Evolutionary conservation across 2,329 filamentous ascomycete species (phyloP).

Genomic region (Diaporthe sp.): DNA sequence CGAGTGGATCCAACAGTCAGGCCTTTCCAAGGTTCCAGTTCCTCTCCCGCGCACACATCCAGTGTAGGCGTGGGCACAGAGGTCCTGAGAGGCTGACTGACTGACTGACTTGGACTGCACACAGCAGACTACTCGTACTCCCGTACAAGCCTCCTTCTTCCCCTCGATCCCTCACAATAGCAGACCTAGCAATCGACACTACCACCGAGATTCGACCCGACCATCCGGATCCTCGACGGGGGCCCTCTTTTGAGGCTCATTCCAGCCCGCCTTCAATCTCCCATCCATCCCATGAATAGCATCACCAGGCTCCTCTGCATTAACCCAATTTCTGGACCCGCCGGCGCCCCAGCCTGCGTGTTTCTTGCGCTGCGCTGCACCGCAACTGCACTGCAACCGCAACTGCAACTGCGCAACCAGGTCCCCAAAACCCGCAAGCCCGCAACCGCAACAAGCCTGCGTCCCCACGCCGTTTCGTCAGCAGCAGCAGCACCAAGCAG

Average conservation of each 20-base stretch:
- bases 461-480: slow-evolving; percentile 27
- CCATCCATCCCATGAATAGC: slow-evolving; percentile 26
- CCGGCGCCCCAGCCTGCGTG: slow-evolving; percentile 17
- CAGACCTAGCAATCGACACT: slow-evolving; percentile 12
- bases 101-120: no score
- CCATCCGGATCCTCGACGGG: slow-evolving; percentile 18
- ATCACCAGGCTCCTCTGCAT: slow-evolving; percentile 23
- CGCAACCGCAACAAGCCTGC: slow-evolving; percentile 2
- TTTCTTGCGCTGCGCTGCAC: slow-evolving; percentile 28
- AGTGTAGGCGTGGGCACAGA: no score
- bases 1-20: slow-evolving; percentile 22
- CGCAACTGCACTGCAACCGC: neutral
- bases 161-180: slow-evolving; percentile 29
- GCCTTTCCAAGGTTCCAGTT: slow-evolving; percentile 20
- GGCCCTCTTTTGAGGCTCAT: slow-evolving; percentile 22
- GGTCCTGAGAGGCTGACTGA: no score
- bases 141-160: slow-evolving; percentile 8
- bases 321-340: slow-evolving; percentile 31
- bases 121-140: neutral
- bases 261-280: slow-evolving; percentile 22
- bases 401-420: neutral
- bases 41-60: slow-evolving; percentile 11
- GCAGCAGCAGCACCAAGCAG: neutral
- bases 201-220: slow-evolving; percentile 25
- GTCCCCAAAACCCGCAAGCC: slow-evolving; percentile 3